Percentiles rank a stretch among this genome's conserved stretches.
Evolutionary conservation across 805 yeast genomes (phyloP).

Genomic region (Isabelozyma pseudorhagii): DNA sequence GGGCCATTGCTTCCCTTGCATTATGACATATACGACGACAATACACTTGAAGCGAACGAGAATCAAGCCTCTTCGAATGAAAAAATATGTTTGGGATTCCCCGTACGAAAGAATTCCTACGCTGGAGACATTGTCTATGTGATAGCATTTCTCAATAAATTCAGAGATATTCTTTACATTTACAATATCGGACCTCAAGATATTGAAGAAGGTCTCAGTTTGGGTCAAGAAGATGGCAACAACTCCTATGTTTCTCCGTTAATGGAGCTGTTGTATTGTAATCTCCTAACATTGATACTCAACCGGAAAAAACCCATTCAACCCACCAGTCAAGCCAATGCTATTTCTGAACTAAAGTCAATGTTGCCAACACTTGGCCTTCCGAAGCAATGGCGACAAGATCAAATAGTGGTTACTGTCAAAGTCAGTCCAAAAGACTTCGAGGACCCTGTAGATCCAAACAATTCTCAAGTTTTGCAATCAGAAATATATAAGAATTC

Average conservation of each 20-base stretch:
- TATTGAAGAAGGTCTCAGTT: conserved; percentile 33
- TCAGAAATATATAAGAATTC: neutral
- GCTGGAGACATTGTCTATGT: conserved; percentile 33
- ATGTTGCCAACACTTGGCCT: conserved; percentile 24
- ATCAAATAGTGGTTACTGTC: conserved; percentile 3
- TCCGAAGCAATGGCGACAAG: conserved; percentile 39
- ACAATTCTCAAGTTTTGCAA: conserved; percentile 15
- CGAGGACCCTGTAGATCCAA: conserved; percentile 20
- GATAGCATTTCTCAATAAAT: conserved; percentile 29
- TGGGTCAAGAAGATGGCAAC: conserved; percentile 5
- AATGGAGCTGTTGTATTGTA: conserved; percentile 32
- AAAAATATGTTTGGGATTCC: conserved; percentile 34
- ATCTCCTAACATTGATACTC: conserved; percentile 30
- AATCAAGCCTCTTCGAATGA: conserved; percentile 14
- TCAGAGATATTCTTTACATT: conserved; percentile 20
- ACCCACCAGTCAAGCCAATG: conserved; percentile 19
- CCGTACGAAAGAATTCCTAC: conserved; percentile 17
- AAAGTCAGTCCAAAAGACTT: neutral
- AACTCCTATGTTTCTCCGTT: conserved; percentile 17
- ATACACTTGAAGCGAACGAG: conserved; percentile 15
- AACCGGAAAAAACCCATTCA: conserved; percentile 33
- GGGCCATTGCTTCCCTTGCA: conserved; percentile 36
- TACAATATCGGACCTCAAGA: conserved; percentile 33
- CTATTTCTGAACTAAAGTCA: conserved; percentile 32
- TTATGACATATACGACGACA: conserved; percentile 38